Evolutionary conservation across 139 green algal species (phyloP).

Genomic region (Gonium pectorale): DNA sequence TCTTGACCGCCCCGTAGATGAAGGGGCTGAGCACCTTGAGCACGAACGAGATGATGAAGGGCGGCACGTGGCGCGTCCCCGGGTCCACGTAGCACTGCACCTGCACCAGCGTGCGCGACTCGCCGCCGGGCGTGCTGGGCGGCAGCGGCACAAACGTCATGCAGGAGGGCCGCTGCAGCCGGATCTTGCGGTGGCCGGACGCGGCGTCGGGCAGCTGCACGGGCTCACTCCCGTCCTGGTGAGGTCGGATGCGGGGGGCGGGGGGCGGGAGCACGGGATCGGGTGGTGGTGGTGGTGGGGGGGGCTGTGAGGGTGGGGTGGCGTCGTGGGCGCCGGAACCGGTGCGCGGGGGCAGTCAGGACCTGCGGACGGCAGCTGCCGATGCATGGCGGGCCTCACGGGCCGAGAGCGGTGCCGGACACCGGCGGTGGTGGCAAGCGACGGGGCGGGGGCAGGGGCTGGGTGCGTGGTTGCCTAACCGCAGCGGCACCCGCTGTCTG

Average conservation of each 20-base stretch:
- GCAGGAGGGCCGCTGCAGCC: not conserved
- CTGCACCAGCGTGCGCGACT: not conserved
- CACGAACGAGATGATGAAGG: slow-evolving; percentile 50
- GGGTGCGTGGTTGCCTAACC: too few species aligned
- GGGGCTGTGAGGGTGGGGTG: too few species aligned
- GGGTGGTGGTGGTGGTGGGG: too few species aligned
- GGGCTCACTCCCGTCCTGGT: not conserved
- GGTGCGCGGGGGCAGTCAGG: too few species aligned
- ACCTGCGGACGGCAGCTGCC: too few species aligned
- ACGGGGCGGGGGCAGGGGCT: too few species aligned
- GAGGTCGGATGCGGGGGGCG: not conserved
- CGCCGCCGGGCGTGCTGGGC: slow-evolving; percentile 14
- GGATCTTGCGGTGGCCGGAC: slow-evolving; percentile 22
- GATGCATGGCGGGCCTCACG: too few species aligned
- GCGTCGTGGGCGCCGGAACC: too few species aligned
- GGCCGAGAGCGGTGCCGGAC: too few species aligned
- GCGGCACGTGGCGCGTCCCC: slow-evolving; percentile 29
- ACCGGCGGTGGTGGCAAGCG: too few species aligned
- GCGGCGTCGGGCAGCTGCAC: not conserved
- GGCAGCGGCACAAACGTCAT: slow-evolving; percentile 38
- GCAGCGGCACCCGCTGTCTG: not conserved
- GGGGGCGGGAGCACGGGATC: not conserved
- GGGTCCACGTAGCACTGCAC: slow-evolving; percentile 42
- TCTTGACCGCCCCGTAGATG: slow-evolving; percentile 29
- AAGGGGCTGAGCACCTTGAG: slow-evolving; percentile 53